Conservation (phyloP, 306 rosid genomes). For the barrel medic (Medicago truncatula) region MtrunA17r5.0-ANR NC_053043.1:2110501-2111000, state of each 20-base stretch:
- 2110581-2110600: neutral
- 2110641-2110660: no score
- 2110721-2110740: no score
- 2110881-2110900: neutral
- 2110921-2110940: slow-evolving; percentile 50
- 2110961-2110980: neutral
- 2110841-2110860: neutral
- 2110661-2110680: no score
- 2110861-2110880: neutral
- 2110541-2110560: neutral
- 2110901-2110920: slow-evolving; percentile 45
- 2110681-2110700: no score
- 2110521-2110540: neutral
- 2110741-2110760: no score
- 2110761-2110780: neutral
- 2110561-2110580: neutral
- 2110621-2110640: no score
- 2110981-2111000: neutral
- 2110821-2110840: neutral
- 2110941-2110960: neutral
- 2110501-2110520: slow-evolving; percentile 9
- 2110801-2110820: neutral
- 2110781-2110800: neutral
- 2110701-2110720: no score
- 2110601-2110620: no score